Conservation (phyloP, 2,329 filamentous ascomycete species). For the Arthrobotrys pseudoclavata region DNA sequence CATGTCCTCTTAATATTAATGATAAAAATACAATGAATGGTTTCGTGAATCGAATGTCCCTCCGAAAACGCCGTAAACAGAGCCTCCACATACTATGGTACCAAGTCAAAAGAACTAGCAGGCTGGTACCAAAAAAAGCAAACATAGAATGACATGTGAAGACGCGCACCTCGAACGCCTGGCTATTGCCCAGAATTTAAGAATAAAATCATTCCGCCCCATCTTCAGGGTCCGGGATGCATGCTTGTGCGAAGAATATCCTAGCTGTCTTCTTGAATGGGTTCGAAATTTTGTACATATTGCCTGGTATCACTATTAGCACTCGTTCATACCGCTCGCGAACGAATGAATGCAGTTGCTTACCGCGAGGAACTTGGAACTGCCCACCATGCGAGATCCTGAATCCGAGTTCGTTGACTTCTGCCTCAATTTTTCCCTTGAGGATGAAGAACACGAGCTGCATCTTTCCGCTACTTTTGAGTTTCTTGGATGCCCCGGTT, state of each 20-base stretch:
- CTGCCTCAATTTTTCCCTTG: conserved; percentile 83
- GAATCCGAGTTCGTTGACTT: conserved; percentile 81
- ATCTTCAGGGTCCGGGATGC: conserved; percentile 64
- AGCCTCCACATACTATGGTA: neutral
- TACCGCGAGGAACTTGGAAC: conserved; percentile 95
- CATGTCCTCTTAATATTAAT: conserved; percentile 17
- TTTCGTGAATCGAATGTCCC: conserved; percentile 22
- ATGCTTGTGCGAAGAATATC: conserved; percentile 93
- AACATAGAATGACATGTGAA: neutral
- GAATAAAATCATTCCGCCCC: neutral
- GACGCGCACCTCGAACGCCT: conserved; percentile 17
- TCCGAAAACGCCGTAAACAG: conserved; percentile 8
- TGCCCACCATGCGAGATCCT: conserved; percentile 87
- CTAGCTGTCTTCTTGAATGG: conserved; percentile 78
- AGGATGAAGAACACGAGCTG: conserved; percentile 97
- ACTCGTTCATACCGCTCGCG: neutral
- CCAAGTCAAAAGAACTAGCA: neutral
- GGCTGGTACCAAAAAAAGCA: neutral
- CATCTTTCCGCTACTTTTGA: conserved; percentile 95
- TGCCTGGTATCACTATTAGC: conserved; percentile 72
- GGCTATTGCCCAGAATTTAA: neutral
- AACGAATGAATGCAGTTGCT: conserved; percentile 65
- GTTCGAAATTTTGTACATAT: conserved; percentile 92
- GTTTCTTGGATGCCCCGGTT: conserved; percentile 83
- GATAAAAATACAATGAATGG: conserved; percentile 18